These are phyloP conservation scores for Dipteronia sinensis DNA, from an alignment of 345 rosid species.

Conservation along the genomic window DNA sequence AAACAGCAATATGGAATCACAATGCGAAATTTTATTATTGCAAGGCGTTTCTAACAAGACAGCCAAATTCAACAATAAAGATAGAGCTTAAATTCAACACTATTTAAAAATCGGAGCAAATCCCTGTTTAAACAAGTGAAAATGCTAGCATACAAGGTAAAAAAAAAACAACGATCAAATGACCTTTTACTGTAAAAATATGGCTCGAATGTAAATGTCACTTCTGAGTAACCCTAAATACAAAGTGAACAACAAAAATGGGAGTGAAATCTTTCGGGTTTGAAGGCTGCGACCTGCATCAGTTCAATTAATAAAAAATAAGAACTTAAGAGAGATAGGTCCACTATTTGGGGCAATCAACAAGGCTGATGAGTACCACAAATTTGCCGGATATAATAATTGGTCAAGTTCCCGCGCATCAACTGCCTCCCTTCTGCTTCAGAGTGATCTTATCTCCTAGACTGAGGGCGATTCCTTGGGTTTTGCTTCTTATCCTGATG, in stretches of 20 bases:
- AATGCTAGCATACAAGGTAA: neutral
- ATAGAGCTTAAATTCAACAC: neutral
- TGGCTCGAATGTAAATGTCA: neutral
- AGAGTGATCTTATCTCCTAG: conserved; percentile 80
- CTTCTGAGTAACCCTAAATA: conserved; percentile 17
- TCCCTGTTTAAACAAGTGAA: conserved; percentile 1
- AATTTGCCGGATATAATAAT: conserved; percentile 7
- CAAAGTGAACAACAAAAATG: conserved; percentile 17
- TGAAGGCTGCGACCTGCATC: conserved; percentile 6
- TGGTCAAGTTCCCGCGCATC: conserved; percentile 17
- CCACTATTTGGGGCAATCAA: neutral
- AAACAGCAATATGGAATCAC: neutral
- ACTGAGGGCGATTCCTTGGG: conserved; percentile 90
- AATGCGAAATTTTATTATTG: neutral
- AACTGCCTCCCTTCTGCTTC: conserved; percentile 75
- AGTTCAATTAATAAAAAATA: conserved; percentile 2
- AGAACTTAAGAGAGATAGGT: neutral
- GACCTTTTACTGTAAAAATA: conserved; percentile 6
- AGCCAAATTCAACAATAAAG: neutral
- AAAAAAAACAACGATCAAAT: neutral
- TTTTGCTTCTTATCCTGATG: conserved; percentile 90
- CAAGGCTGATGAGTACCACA: neutral
- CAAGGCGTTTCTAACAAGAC: neutral
- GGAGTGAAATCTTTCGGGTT: neutral
- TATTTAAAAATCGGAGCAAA: neutral